Evolutionary conservation across 2,329 filamentous ascomycete species (phyloP).

Genomic region (Coniochaeta hoffmannii): DNA sequence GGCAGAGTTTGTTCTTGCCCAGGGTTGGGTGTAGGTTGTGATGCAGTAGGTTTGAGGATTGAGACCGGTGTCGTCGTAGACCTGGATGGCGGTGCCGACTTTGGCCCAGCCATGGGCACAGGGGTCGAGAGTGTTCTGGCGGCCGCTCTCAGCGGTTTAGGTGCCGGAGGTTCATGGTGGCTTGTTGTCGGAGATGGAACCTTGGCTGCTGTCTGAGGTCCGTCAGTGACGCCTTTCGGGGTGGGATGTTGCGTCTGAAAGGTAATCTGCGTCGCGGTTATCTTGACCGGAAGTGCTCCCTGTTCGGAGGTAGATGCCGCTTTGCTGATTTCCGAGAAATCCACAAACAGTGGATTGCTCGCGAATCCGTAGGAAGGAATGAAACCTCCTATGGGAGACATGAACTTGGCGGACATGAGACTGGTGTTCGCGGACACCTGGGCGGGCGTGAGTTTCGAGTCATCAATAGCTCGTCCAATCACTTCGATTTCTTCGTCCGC

Average conservation of each 20-base stretch:
- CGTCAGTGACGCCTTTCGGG: background rate
- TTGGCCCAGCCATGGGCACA: background rate
- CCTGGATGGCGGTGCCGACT: background rate
- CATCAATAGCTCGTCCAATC: background rate
- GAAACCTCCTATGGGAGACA: slow-evolving; percentile 2
- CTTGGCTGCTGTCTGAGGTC: background rate
- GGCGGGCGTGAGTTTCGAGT: background rate
- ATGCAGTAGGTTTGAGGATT: slow-evolving; percentile 16
- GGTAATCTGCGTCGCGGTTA: background rate
- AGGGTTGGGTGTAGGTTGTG: slow-evolving; percentile 4
- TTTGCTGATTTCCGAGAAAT: slow-evolving; percentile 1
- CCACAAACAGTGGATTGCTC: slow-evolving; percentile 1
- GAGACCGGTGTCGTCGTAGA: slow-evolving; percentile 11
- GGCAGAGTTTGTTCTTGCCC: slow-evolving; percentile 3
- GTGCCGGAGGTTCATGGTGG: background rate
- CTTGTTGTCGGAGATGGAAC: background rate
- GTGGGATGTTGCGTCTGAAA: background rate
- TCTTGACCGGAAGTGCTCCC: background rate
- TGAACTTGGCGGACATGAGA: slow-evolving; percentile 1
- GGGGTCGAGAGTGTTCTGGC: background rate
- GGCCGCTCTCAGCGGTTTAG: background rate
- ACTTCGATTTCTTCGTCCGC: background rate
- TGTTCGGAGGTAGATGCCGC: background rate
- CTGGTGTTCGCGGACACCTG: background rate
- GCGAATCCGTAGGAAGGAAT: slow-evolving; percentile 1